Evolutionary conservation across 805 yeast genomes (phyloP), one percentile per base, ranked within the genome.

Genomic region (Citeromyces nyonsensis): DNA sequence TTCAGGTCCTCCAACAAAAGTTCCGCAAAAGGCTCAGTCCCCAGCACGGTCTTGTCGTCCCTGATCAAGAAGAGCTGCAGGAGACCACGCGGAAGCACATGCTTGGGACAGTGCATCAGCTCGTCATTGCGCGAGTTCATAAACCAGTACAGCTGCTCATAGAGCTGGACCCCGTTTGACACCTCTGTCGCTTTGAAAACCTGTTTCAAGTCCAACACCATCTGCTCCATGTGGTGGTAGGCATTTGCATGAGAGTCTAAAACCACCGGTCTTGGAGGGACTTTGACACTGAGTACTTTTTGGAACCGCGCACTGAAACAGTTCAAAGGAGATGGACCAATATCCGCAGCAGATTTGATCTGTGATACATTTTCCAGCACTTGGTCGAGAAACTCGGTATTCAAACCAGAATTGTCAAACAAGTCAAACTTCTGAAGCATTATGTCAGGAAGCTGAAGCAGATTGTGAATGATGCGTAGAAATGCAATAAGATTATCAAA

Each of bases 61-160:
- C 83, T 56, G 6, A 78, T 56, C 15, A 77, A 52, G 42, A 66
- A 73, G 14, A 76, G 52, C 34, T 77, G 82, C 41, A 74, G 64
- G 8, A 74, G 42, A 2, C 80, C 79, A 37, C 86, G 60, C 2
- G 76, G 63, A n/a, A 80, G 47, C 5, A 63, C 66, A 39, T 61
- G 64, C 28, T 51, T 42, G 0, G 39, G 28, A 4, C 35, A 30
- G 24, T 32, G 33, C 10, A 14, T 26, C 12, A 38, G 38, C 25
- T 44, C 49, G 10, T 29, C 32, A 22, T 34, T 29, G 42, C 22
- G 40, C 34, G 12, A 36, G 39, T 25, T 59, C 39, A 25, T 44
- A 41, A 12, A 40, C 40, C 51, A 45, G 47, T 27, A 50, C 41
- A 3, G 29, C 27, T 11, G 18, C 27, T 6, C n/a, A 11, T 9